Evolutionary conservation across 495 filamentous ascomycete genomes (phyloP).

Genomic region (Apodospora peruviana): DNA sequence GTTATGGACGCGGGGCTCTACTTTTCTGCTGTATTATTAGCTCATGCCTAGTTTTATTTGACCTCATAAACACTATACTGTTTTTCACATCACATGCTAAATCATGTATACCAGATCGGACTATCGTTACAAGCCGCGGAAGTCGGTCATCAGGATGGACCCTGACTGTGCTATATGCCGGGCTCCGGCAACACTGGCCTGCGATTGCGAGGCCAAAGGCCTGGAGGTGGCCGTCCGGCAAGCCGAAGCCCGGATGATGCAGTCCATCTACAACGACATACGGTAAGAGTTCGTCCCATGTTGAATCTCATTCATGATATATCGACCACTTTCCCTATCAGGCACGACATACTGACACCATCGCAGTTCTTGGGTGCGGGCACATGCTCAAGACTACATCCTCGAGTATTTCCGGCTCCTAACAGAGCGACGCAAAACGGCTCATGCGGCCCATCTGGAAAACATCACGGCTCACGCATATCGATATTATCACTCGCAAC

Average conservation of each 20-base stretch:
- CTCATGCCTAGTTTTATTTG: slow-evolving; percentile 12
- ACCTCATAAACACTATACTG: slow-evolving; percentile 18
- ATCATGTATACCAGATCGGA: slow-evolving; percentile 48
- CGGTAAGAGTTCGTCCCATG: slow-evolving; percentile 38
- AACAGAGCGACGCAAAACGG: slow-evolving; percentile 53
- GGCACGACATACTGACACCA: slow-evolving; percentile 17
- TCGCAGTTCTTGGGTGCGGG: slow-evolving; percentile 59
- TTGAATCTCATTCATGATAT: too few species aligned
- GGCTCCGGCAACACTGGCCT: slow-evolving; percentile 54
- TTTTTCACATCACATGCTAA: slow-evolving; percentile 36
- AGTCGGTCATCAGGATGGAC: slow-evolving; percentile 53
- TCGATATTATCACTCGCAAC: slow-evolving; percentile 50
- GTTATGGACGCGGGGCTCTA: slow-evolving; percentile 22
- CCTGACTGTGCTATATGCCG: slow-evolving; percentile 69
- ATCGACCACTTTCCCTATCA: neutral
- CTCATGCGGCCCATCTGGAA: slow-evolving; percentile 49
- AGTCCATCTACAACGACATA: slow-evolving; percentile 56
- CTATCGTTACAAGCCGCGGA: slow-evolving; percentile 32
- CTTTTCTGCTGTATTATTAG: slow-evolving; percentile 24
- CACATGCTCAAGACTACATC: slow-evolving; percentile 64
- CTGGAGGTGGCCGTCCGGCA: slow-evolving; percentile 61
- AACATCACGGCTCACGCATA: slow-evolving; percentile 52
- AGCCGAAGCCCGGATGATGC: slow-evolving; percentile 60
- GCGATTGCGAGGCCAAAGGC: slow-evolving; percentile 65
- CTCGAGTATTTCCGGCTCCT: slow-evolving; percentile 60